Conservation (phyloP, 257 asterid genomes). For the Scutellaria galericulata region DNA sequence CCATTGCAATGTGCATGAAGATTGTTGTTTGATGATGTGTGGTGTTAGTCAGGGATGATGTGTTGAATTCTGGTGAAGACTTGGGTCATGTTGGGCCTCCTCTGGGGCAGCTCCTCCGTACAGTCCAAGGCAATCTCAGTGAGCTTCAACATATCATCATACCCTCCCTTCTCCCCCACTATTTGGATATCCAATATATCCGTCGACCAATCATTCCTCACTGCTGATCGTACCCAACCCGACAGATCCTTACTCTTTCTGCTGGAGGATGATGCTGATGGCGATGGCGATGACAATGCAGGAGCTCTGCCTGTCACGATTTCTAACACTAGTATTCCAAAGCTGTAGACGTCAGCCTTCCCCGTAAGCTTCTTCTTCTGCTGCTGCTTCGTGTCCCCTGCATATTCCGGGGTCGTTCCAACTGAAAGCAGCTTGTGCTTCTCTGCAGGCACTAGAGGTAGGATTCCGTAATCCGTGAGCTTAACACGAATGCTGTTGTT, state of each 20-base stretch:
- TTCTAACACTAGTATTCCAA: conserved; percentile 67
- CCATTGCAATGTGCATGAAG: too few species aligned
- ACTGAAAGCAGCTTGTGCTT: conserved; percentile 43
- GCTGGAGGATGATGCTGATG: background rate
- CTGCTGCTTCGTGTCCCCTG: background rate
- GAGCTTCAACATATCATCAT: conserved; percentile 68
- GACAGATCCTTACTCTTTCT: conserved; percentile 45
- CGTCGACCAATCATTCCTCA: conserved; percentile 67
- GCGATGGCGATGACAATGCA: background rate
- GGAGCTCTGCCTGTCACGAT: conserved; percentile 64
- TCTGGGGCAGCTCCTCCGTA: conserved; percentile 52
- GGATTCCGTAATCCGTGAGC: conserved; percentile 71
- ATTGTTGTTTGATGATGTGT: too few species aligned
- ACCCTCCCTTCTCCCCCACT: conserved; percentile 61
- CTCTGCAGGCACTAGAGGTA: conserved; percentile 43
- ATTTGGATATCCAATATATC: conserved; percentile 70
- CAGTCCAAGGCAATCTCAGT: conserved; percentile 70
- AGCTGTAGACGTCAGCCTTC: conserved; percentile 71
- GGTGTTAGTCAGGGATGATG: background rate
- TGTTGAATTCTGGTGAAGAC: conserved; percentile 49
- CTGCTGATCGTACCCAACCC: conserved; percentile 64
- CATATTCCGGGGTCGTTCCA: conserved; percentile 57
- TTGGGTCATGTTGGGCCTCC: conserved; percentile 56
- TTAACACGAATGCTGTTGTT: conserved; percentile 32
- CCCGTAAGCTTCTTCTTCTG: conserved; percentile 50